Evolutionary conservation across 2,329 filamentous ascomycete species (phyloP), one percentile per base, ranked within the genome.

Genomic region (Fusarium incarnatum): DNA sequence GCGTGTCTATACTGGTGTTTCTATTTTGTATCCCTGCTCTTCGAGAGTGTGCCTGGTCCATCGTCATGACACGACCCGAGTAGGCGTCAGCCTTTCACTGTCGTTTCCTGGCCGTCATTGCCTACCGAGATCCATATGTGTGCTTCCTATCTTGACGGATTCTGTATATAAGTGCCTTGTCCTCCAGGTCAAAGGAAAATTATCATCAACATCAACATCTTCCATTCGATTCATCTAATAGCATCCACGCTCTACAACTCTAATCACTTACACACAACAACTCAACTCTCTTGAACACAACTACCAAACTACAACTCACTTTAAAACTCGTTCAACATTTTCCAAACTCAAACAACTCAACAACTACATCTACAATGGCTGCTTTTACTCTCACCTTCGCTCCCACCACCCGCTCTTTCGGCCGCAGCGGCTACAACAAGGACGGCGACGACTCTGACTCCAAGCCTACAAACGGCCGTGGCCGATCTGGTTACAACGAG

Each of bases 401-500:
- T 63, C 72, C 74, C 61, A 54, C 71, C 59, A 62, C 75, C 64
- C 61, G 58, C 59, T 70, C 70, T 58, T 72, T 73, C 64, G 72
- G 73, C 58, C 72, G 75, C 37, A 57, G 59, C 49, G 64, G 68
- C 59, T 70, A 73, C 68, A 72, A 73, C 66, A 72, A 68, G 53
- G 64, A 77, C 58, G 73, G 68, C 41, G 74, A 75, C 77, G 69
- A 75, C 40, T 71, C 69, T n/a, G 67, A 72, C 64, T 69, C 76
- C 62, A 75, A 79, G 74, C 75, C 78, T 75, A 63, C 49, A 37
- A 78, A 80, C 79, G 77, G 75, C 54, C 60, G 68, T n/a, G 81
- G 81, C 73, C 82, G 78, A 76, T 82, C 79, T 57, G 81, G 82
- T 68, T 83, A 84, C 80, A 83, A 83, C 76, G 77, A 79, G 65